Evolutionary conservation across 495 filamentous ascomycete species (phyloP).

Genomic region (Ramalina peruviana): DNA sequence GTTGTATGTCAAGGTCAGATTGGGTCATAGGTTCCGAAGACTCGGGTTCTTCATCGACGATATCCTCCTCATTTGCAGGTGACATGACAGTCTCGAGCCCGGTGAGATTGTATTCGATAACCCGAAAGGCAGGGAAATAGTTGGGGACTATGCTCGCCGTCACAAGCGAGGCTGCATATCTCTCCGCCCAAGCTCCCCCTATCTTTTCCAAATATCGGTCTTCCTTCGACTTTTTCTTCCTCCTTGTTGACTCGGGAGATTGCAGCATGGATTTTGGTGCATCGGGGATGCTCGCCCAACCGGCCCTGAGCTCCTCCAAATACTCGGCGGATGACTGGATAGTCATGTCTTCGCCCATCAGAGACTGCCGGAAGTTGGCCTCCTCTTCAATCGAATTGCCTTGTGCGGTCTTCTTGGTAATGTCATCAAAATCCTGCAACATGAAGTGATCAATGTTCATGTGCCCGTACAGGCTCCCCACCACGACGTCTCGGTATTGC

Average conservation of each 20-base stretch:
- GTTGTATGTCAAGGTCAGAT: not conserved
- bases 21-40: not conserved
- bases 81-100: conserved; percentile 41
- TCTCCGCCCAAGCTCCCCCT: conserved; percentile 68
- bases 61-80: not conserved
- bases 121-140: conserved; percentile 74
- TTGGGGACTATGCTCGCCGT: conserved; percentile 83
- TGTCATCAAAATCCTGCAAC: conserved; percentile 69
- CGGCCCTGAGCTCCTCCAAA: conserved; percentile 58
- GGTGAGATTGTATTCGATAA: conserved; percentile 88
- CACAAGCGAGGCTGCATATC: conserved; percentile 68
- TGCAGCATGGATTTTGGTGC: conserved; percentile 24
- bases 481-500: conserved; percentile 82
- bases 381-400: conserved; percentile 15
- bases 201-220: conserved; percentile 45
- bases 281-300: conserved; percentile 63
- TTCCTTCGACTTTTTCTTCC: conserved; percentile 35
- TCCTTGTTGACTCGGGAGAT: conserved; percentile 23
- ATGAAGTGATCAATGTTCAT: conserved; percentile 99
- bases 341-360: conserved; percentile 33
- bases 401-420: conserved; percentile 40
- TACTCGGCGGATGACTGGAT: conserved; percentile 59
- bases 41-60: not conserved
- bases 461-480: conserved; percentile 71
- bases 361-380: conserved; percentile 1